Evolutionary conservation across 345 rosid genomes (phyloP).

Genomic region (Trapa incisa): DNA sequence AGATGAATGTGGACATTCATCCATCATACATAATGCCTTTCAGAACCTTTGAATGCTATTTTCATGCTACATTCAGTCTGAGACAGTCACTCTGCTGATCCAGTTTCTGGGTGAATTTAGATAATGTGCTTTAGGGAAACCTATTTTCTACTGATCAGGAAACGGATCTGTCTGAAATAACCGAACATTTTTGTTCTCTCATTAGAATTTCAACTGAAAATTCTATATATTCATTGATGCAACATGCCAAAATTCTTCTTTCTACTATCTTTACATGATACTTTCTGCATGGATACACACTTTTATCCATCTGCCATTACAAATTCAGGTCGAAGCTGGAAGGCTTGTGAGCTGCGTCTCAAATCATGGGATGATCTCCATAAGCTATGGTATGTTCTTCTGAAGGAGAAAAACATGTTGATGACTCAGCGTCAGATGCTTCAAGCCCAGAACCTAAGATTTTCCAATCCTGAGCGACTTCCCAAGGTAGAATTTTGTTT

Average conservation of each 20-base stretch:
- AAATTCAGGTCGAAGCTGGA: no score
- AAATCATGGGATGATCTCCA: no score
- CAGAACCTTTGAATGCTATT: neutral
- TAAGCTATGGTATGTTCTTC: constrained; percentile 26
- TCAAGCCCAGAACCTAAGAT: constrained; percentile 2
- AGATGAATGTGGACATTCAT: neutral
- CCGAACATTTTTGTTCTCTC: neutral
- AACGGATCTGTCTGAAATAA: neutral
- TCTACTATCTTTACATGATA: no score
- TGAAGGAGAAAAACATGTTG: constrained; percentile 95
- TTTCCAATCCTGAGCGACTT: no score
- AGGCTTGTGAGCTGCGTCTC: no score
- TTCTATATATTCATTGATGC: neutral
- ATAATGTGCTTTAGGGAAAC: neutral
- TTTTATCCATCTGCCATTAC: no score
- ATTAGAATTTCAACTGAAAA: neutral
- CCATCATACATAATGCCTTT: neutral
- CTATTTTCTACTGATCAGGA: neutral
- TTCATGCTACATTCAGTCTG: neutral
- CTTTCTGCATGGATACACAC: no score
- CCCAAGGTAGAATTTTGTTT: no score
- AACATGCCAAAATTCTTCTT: no score
- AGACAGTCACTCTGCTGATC: neutral
- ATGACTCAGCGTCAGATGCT: constrained; percentile 98
- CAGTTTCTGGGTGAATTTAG: neutral